Evolutionary conservation across 495 filamentous ascomycete genomes (phyloP).

Genomic region (Penicillium ochrochloron): DNA sequence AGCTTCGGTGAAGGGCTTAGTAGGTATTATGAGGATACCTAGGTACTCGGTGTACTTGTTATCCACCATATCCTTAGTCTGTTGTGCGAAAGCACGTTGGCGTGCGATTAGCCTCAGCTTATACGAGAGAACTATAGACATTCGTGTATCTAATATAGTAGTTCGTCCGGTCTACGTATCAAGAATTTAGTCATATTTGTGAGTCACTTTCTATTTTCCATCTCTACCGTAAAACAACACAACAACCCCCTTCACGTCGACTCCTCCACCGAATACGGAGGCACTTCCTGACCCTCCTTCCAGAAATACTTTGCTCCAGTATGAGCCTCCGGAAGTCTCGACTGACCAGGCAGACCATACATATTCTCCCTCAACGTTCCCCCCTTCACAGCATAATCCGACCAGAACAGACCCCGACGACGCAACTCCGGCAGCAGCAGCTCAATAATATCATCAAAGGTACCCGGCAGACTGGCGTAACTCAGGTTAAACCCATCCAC

Average conservation of each 20-base stretch:
- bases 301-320: constrained; percentile 52
- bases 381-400: constrained; percentile 48
- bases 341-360: constrained; percentile 41
- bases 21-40: no score
- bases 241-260: constrained; percentile 9
- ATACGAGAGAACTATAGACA: no score
- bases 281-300: constrained; percentile 40
- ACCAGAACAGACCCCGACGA: constrained; percentile 51
- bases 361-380: constrained; percentile 54
- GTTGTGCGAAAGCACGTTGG: no score
- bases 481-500: constrained; percentile 68
- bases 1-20: no score
- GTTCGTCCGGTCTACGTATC: no score
- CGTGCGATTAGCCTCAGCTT: no score
- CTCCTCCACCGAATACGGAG: constrained; percentile 32
- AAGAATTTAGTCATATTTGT: no score
- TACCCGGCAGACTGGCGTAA: constrained; percentile 62
- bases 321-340: constrained; percentile 47
- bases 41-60: no score
- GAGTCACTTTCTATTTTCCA: no score
- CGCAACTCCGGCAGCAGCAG: constrained; percentile 51
- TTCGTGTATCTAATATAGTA: no score
- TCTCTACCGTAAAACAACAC: neutral
- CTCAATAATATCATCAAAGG: constrained; percentile 67
- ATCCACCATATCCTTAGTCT: no score